Base-by-base conservation (phyloP, 306 rosid genomes). In the Acacia melanoxylon region DNA sequence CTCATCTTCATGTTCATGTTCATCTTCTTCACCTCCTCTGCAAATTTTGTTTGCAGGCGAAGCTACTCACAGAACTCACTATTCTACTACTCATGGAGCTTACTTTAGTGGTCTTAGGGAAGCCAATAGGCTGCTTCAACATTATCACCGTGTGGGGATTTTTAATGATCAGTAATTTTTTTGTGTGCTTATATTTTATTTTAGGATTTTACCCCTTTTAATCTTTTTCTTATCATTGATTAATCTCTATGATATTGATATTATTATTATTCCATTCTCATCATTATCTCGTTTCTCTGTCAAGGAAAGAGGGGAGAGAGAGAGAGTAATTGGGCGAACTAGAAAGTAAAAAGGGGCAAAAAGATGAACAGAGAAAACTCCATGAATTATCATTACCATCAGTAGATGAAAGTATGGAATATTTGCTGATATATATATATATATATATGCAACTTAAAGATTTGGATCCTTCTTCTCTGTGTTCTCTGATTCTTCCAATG, bases 81-180 rank as follows among this genome's bases (percentile, higher is more conserved):
- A 95, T 84, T 95, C 99, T 49, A 95, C 99, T 24, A 95, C 99
- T 75, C 99, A 95, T 89, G 99, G 99, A 76, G 99, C 99, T 82
- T 93, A 93, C 84, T 86, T 90, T 83, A 95, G 99, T 86, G 99
- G 99, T 56, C 97, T 93, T 76, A 92, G 99, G 81, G 99, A 95
- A 87, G 99, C 98, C 81, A 88, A 86, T 75, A 91, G 99, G 90
- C 93, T 95, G 86, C 97, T 95, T 87, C 91, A 88, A 79, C 92
- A 95, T 86, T 95, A 93, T 78, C 90, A 89, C 70, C 86, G 85
- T 87, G 86, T 77, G 83, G 95, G 91, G 80, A 86, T 93, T 88
- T 86, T 82, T 78, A 81, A 76, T 69, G 79, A 75, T 42, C 78
- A 66, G 83, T 86, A 54, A 68, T 74, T 54, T 22, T 65, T 33